Evolutionary conservation across 352 stramenopile species (phyloP), one percentile per base, ranked within the genome.

Genomic region (Globisporangium parvum): DNA sequence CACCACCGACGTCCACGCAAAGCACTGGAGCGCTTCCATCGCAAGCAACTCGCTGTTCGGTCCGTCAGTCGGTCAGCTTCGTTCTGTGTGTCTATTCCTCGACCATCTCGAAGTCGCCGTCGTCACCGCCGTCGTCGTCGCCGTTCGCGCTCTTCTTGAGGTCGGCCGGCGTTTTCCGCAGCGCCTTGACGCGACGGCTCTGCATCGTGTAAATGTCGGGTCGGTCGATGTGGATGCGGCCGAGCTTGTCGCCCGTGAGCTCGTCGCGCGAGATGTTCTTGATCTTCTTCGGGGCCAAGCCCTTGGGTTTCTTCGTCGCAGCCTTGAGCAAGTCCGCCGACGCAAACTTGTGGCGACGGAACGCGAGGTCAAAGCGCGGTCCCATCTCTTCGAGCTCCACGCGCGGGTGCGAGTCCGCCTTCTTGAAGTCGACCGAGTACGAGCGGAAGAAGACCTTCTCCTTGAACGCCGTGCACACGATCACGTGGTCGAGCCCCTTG

Each of bases 261-360:
- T 98, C 98, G 59, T 98, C 97, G 70, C 77, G 76, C 68, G 96
- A 95, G 66, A 99, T 97, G 69, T 97, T 98, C 86, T 99, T 99
- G 70, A 98, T 88, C 85, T 98, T 98, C 77, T 97, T 98, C 23
- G 87, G 73, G 51, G 92, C 85, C 47, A 96, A 64, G 50, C 81
- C 87, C 77, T 95, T 96, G 11, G 87, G 81, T 62, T 96, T 98
- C 80, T 97, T 98, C 47, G 95, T 91, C 14, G 96, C 85, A 4
- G 86, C 77, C 80, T 98, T 99, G 74, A 96, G 95, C 51, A 99
- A 65, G 62, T 99, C 96, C 41, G 88, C 71, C 21, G 91, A 93
- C 14, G 96, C 96, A 64, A 98, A 96, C 70, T 98, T 96, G 49
- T 92, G 93, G 60, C 97, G 84, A 20, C 96, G 93, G 59, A 98